Percentiles rank a stretch among this genome's conserved stretches.
phyloP scores from a whole-genome alignment of 2,329 filamentous ascomycete species.

The Sclerotinia glacialis region DNA sequence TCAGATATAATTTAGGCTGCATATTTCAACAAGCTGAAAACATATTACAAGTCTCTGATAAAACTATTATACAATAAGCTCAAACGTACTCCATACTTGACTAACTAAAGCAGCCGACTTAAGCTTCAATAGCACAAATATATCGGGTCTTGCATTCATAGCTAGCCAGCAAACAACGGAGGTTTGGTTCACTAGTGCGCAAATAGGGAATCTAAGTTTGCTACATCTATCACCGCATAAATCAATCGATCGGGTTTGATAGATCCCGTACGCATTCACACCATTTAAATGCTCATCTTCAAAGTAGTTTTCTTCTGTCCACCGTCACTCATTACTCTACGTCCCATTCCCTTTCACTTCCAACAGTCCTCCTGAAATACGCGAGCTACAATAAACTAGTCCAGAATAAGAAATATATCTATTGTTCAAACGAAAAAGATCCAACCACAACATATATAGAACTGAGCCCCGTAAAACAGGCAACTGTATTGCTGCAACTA shows the following conservation, averaged over 20 bases:
- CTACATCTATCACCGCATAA: no score
- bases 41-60: neutral
- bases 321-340: neutral
- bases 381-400: neutral
- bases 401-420: neutral
- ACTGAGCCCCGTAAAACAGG: fast-evolving
- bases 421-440: neutral
- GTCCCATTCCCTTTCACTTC: neutral
- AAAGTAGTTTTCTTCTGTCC: neutral
- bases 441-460: neutral
- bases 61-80: no score
- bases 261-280: no score
- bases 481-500: neutral
- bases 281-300: no score
- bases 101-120: no score
- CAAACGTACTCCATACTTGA: no score
- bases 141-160: no score
- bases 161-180: no score
- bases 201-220: no score
- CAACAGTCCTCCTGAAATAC: conserved; percentile 9
- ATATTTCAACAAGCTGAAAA: neutral
- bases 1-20: neutral
- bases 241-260: no score
- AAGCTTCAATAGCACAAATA: no score
- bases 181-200: no score